phyloP scores from a whole-genome alignment of 371 early-diverging fungal species.

The Batrachochytrium dendrobatidis region DNA sequence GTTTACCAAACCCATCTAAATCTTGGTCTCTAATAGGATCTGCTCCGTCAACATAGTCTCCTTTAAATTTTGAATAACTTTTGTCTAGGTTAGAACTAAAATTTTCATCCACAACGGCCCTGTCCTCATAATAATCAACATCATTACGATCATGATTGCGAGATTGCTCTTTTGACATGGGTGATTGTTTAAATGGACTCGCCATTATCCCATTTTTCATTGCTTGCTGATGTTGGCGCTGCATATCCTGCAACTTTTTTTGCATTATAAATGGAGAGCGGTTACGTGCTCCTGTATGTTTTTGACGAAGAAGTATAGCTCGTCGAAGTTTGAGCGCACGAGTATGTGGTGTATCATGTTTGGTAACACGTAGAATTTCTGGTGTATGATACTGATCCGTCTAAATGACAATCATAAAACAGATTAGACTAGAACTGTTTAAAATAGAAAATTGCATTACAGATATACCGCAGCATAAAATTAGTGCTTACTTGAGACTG shows the following conservation, averaged over 20 bases:
- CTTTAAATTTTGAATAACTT: no score
- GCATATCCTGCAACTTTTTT: neutral
- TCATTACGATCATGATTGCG: neutral
- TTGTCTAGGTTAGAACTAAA: no score
- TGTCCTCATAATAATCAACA: no score
- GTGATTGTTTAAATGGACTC: neutral
- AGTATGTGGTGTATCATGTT: conserved; percentile 30
- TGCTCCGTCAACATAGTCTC: no score
- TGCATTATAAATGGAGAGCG: conserved; percentile 1
- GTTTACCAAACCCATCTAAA: no score
- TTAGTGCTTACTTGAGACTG: neutral
- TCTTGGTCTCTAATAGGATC: no score
- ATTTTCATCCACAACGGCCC: no score
- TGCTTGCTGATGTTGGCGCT: neutral
- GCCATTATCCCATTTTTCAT: neutral
- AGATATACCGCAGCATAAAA: neutral
- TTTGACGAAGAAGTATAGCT: conserved; percentile 11
- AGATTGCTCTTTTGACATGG: neutral
- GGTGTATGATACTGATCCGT: neutral
- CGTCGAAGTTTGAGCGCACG: conserved; percentile 26
- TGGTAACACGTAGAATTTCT: conserved; percentile 10
- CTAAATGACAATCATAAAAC: neutral
- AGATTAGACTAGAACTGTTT: neutral
- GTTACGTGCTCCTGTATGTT: conserved; percentile 10
- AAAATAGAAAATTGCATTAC: neutral